These are phyloP conservation scores for Brasilioporus rufonigricans DNA, from an alignment of 768 basidiomycete genomes.

Conservation along the genomic window DNA sequence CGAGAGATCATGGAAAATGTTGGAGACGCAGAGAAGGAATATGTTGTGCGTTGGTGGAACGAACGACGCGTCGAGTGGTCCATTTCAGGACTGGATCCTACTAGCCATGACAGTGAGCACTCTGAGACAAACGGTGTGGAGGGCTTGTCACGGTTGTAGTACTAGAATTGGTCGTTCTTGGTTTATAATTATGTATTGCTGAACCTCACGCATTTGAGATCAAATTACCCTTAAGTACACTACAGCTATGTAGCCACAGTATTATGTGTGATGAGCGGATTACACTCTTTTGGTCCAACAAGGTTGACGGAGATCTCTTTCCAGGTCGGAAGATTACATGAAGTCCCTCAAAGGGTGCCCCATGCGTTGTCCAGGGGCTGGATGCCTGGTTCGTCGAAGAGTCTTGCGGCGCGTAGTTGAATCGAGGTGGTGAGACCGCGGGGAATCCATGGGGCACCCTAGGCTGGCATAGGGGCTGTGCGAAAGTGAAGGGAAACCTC, in stretches of 20 bases:
- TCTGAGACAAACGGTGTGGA: not conserved
- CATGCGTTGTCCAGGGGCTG: no score
- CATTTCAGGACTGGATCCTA: not conserved
- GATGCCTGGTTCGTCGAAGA: conserved; percentile 1
- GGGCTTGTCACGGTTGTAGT: conserved; percentile 11
- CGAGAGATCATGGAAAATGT: conserved; percentile 61
- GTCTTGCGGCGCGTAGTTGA: not conserved
- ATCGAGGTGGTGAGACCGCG: not conserved
- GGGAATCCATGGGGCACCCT: conserved; percentile 3
- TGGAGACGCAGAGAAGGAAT: conserved; percentile 68
- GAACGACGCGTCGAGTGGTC: conserved; percentile 35
- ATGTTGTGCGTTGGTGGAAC: conserved; percentile 73
- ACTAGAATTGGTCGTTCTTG: not conserved
- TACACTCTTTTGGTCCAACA: no score
- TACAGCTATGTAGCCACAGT: no score
- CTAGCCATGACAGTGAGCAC: not conserved
- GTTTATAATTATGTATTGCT: not conserved
- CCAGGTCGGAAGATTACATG: no score
- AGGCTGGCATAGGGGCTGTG: not conserved
- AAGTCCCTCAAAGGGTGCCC: no score
- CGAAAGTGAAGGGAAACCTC: not conserved
- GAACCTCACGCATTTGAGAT: no score
- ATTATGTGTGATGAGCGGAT: no score
- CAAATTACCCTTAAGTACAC: no score
- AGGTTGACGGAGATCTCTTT: no score